Base-by-base conservation (phyloP, 2,329 filamentous ascomycete species). In the Emydomyces testavorans region DNA sequence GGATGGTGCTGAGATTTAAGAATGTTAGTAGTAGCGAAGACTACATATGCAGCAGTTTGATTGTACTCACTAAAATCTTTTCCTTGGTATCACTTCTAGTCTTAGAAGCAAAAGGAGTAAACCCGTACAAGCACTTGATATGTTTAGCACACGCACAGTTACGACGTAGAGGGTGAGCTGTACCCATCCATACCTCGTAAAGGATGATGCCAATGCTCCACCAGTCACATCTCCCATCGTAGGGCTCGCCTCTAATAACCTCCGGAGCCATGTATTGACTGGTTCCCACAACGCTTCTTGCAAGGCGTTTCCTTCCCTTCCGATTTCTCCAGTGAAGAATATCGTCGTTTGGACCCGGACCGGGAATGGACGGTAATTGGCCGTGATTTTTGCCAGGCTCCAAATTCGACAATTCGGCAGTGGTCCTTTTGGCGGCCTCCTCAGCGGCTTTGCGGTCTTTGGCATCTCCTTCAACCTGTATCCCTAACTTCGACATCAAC, bases 201-300 rank as follows among this genome's bases (percentile, higher is more conserved):
- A 96, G 67, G 60, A 96, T 95, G 60, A 96, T 80, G 46, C 88
- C 90, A 57, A 96, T 78, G 66, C 89, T 95, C 90, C 85, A 96
- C 87, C 78, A 96, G 66, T 96, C 90, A 66, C 90, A 96, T 60
- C 90, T 77, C 24, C 85, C 90, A 66, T 96, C 92, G 63, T 96
- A 96, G 31, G 75, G 69, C 41, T 87, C 77, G 23, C 89, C 86
- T 54, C 77, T 73, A 50, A 95, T 82, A 15, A 96, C 85, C 69
- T 96, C 92, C 1, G 90, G 90, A 0, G 92, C 90, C 92, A 95
- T 96, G 69, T 96, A 96, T 62, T 95, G 90, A 62, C 88, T 94
- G 2, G 92, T 96, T 2, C 90, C 90, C 8, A 96, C 90, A 1
- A 94, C 80, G 38, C 88, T 94, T 56, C 81, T 78, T 1, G 90